These are phyloP conservation scores for Nepenthes alata DNA, from an alignment of 179 eudicot species.

Conservation along the genomic window DNA sequence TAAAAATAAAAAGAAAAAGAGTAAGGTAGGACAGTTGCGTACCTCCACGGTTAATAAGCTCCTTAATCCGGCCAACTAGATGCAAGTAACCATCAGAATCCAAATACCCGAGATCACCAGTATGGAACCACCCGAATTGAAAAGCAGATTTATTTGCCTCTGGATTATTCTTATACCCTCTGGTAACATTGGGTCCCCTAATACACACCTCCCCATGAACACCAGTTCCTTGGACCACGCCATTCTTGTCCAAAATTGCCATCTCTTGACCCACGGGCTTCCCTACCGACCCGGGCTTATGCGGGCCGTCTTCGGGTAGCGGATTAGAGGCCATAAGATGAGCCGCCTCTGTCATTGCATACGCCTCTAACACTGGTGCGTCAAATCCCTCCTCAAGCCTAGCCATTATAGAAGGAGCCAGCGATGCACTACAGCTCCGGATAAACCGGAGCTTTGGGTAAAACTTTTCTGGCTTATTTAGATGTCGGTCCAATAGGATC, in stretches of 20 bases:
- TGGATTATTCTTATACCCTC: constrained; percentile 66
- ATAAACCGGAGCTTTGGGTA: constrained; percentile 63
- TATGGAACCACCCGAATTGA: constrained; percentile 68
- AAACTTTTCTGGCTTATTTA: constrained; percentile 28
- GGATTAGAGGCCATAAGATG: constrained; percentile 75
- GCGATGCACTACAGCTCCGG: constrained; percentile 59
- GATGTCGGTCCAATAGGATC: constrained; percentile 54
- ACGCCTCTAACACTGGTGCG: constrained; percentile 72
- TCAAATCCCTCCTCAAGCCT: constrained; percentile 54
- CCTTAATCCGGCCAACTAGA: constrained; percentile 72
- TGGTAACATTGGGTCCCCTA: constrained; percentile 68
- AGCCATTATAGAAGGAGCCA: constrained; percentile 47
- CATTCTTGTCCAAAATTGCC: constrained; percentile 52
- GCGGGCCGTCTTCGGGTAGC: constrained; percentile 52
- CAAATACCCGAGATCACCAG: constrained; percentile 59
- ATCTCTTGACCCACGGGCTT: constrained; percentile 63
- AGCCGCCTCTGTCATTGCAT: constrained; percentile 75
- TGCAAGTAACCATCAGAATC: constrained; percentile 62
- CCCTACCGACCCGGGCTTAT: constrained; percentile 54
- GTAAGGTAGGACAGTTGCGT: neutral
- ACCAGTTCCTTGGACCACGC: constrained; percentile 28
- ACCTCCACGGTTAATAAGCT: constrained; percentile 85
- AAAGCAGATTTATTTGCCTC: constrained; percentile 64
- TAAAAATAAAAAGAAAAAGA: neutral
- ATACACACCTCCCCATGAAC: constrained; percentile 65